Conservation (phyloP, 2,329 filamentous ascomycete genomes). For the Knoxdaviesia proteae region DNA sequence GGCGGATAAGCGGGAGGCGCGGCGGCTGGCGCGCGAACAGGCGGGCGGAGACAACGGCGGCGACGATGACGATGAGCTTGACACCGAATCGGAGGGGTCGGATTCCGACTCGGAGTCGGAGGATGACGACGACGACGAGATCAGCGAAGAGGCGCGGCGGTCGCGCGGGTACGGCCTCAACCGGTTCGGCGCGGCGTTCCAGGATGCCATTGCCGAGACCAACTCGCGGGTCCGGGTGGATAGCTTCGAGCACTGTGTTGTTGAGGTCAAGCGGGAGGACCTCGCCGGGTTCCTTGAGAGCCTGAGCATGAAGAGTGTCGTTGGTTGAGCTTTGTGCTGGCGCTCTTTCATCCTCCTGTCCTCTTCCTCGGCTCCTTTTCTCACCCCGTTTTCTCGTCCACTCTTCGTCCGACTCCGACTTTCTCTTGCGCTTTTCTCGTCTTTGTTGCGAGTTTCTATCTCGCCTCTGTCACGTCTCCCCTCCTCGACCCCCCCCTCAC, state of each 20-base stretch:
- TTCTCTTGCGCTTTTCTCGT: neutral
- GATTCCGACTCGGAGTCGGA: slow-evolving; percentile 21
- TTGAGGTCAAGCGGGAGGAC: slow-evolving; percentile 95
- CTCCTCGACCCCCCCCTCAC: too few species aligned
- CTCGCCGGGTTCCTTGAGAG: slow-evolving; percentile 76
- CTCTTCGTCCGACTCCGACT: neutral
- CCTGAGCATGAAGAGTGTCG: slow-evolving; percentile 76
- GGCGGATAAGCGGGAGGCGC: slow-evolving; percentile 40
- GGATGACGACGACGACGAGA: slow-evolving; percentile 24
- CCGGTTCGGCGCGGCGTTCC: slow-evolving; percentile 84
- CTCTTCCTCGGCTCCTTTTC: neutral
- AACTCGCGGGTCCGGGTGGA: slow-evolving; percentile 79
- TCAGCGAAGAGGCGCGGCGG: slow-evolving; percentile 28
- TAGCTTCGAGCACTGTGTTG: slow-evolving; percentile 91
- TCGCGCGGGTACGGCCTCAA: slow-evolving; percentile 59
- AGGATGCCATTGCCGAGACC: slow-evolving; percentile 83
- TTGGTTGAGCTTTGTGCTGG: slow-evolving; percentile 21
- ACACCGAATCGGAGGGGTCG: slow-evolving; percentile 16
- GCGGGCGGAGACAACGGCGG: slow-evolving; percentile 20
- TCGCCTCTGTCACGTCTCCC: too few species aligned
- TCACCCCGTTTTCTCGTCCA: neutral
- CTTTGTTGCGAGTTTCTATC: neutral
- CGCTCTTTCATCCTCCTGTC: neutral
- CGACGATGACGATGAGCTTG: slow-evolving; percentile 27
- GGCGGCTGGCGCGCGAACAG: slow-evolving; percentile 17